Base-by-base conservation (phyloP, 176 grass and related monocot genomes). In the Triticum turgidum region DNA sequence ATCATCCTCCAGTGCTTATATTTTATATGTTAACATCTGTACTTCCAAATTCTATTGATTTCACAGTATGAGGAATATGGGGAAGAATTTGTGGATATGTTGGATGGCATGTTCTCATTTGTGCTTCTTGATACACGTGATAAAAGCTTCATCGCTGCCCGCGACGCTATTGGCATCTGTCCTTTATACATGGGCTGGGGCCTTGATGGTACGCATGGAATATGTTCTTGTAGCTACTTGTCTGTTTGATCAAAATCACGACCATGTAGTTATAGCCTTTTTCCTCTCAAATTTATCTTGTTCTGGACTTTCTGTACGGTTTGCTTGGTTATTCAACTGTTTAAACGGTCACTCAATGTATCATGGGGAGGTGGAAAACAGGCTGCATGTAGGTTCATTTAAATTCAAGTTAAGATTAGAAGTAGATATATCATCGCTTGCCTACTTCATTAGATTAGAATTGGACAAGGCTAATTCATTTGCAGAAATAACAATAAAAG, bases 161-260 rank as follows among this genome's bases (percentile, higher is more conserved):
- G 94, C 51, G 97, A 99, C 83, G 94, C 97, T 80, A 96, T 96
- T 90, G 97, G 97, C 51, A 96, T 99, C 59, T 96, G 94, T 77
- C 97, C 97, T 58, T 86, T 96, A n/a, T 99, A 99, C 87, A 92
- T 99, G 92, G 97, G 97, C 79, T 96, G 97, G 97, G 97, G 97
- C 78, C 94, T 93, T 67, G 94, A 99, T 88, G 97, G 97, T 99
- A 96, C 27, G 83, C 77, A 71, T 22, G 69, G 29, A 68, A 42
- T 84, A 13, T 61, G 29, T 75, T 82, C 47, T 79, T 90, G 11
- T 27, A 79, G 24, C 35, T 76, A 11, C 77, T 85, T 49, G 8
- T 62, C 15, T 6, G 29, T 67, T 22, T 59, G 38, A 33, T 20
- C 51, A 67, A 87, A 80, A 42, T 5, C 9, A 34, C 17, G 30